Evolutionary conservation across 2,329 filamentous ascomycete genomes (phyloP), one percentile per base, ranked within the genome.

Genomic region (Penicillium vulpinum): DNA sequence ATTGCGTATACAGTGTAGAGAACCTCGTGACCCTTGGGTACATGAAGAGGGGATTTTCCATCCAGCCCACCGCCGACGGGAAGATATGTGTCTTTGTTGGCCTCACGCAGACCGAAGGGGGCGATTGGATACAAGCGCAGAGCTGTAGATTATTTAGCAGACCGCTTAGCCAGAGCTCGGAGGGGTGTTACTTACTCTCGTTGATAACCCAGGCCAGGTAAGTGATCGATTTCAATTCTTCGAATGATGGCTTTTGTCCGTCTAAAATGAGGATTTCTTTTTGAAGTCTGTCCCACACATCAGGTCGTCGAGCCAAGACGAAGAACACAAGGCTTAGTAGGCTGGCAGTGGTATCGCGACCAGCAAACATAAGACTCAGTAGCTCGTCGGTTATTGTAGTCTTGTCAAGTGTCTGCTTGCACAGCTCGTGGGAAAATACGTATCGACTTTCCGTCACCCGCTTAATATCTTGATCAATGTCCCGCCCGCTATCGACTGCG

Each of bases 1-100:
- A 93, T 89, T 6, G 84, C 74, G 50, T 90, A 81, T 0, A 88
- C 80, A 43, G 80, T 85, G 78, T 90, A 93, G 44, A 73, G 80
- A 57, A 92, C 77, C 11, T 82, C 75, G 0, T 84, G 84, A 65
- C 86, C 84, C 69, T 90, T 88, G 49, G 83, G 80, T 4, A 91
- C 77, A 51, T 85, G 82, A 1, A 92, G 67, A 0, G 88, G 88
- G 33, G 81, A 76, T 3, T 75, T 74, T 31, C 76, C 68, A 70
- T 88, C 83, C 2, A 81, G 79, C 0, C 88, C 88, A 54, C 87
- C 88, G 59, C 88, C 75, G 7, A 66, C 56, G 2, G 77, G 76
- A 45, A 80, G 66, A 5, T 70, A 67, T 0, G 78, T 80, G 46
- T 76, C 72, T 22, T 57, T 66, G 4, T 69, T 58, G 15, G 75